phyloP scores from a whole-genome alignment of 106 monocot genomes.

The Platanthera zijinensis region DNA sequence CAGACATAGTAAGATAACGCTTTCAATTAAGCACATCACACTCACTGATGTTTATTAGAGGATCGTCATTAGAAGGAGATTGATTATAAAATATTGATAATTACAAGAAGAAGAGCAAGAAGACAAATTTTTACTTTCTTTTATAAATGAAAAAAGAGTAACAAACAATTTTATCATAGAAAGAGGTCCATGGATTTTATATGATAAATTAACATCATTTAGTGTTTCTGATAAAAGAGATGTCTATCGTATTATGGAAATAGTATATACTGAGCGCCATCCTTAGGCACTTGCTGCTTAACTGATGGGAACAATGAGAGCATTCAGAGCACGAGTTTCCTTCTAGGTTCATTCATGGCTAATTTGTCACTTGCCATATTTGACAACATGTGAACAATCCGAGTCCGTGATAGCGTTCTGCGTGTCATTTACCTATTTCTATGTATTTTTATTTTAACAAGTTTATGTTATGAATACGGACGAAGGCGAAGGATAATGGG shows the following conservation, averaged over 20 bases:
- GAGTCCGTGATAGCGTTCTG: too few relatives aligned
- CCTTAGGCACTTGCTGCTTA: background rate
- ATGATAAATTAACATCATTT: background rate
- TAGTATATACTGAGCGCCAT: background rate
- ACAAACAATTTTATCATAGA: background rate
- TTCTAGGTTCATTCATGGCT: too few relatives aligned
- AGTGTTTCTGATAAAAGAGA: background rate
- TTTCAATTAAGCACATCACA: too few relatives aligned
- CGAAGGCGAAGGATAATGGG: too few relatives aligned
- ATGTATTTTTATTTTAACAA: too few relatives aligned
- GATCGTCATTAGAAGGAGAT: background rate
- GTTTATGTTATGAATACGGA: too few relatives aligned
- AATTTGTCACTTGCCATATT: too few relatives aligned
- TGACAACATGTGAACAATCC: too few relatives aligned
- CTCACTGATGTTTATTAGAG: background rate
- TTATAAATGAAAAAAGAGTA: background rate
- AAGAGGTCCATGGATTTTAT: background rate
- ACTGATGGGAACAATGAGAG: background rate
- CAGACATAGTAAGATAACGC: too few relatives aligned
- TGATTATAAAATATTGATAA: background rate
- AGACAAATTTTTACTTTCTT: background rate
- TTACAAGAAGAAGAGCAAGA: background rate
- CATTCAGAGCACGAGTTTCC: too few relatives aligned
- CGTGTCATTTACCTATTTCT: too few relatives aligned
- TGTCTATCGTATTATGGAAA: too few relatives aligned